phyloP scores from a whole-genome alignment of 2,329 filamentous ascomycete genomes.

The Botryotinia narcissicola region DNA sequence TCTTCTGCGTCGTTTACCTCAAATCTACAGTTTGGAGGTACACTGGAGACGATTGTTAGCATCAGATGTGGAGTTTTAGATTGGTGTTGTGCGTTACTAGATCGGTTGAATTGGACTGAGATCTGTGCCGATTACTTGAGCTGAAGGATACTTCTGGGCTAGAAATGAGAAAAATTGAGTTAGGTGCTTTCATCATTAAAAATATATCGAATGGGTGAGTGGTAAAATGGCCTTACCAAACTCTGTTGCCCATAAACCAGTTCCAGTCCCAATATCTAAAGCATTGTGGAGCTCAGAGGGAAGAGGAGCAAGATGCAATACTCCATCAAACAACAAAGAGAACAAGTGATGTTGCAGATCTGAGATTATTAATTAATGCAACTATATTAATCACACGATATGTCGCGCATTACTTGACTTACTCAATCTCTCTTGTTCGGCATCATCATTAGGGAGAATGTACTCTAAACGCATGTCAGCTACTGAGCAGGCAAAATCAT shows the following conservation, averaged over 20 bases:
- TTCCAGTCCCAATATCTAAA: constrained; percentile 26
- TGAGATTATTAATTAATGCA: background rate
- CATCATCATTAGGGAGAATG: constrained; percentile 27
- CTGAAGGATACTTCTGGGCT: constrained; percentile 33
- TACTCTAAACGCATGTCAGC: constrained; percentile 24
- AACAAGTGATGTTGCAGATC: constrained; percentile 28
- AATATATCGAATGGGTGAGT: background rate
- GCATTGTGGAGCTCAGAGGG: constrained; percentile 10
- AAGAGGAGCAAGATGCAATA: constrained; percentile 26
- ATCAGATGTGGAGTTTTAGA: background rate
- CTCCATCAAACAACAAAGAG: constrained; percentile 20
- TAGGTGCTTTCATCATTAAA: background rate
- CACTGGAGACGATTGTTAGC: constrained; percentile 13
- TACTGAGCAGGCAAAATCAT: background rate
- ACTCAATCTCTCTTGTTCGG: constrained; percentile 18
- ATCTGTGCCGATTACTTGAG: constrained; percentile 35
- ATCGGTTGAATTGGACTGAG: constrained; percentile 37
- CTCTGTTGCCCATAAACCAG: constrained; percentile 26
- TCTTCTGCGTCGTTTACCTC: constrained; percentile 52
- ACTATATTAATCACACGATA: background rate
- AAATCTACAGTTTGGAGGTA: constrained; percentile 52
- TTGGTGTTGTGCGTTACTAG: constrained; percentile 17
- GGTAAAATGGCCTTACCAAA: constrained; percentile 29
- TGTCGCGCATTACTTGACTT: background rate
- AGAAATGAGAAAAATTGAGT: background rate